Base-by-base conservation (phyloP, 805 yeast species). In the Kuraishia capsulata region DNA sequence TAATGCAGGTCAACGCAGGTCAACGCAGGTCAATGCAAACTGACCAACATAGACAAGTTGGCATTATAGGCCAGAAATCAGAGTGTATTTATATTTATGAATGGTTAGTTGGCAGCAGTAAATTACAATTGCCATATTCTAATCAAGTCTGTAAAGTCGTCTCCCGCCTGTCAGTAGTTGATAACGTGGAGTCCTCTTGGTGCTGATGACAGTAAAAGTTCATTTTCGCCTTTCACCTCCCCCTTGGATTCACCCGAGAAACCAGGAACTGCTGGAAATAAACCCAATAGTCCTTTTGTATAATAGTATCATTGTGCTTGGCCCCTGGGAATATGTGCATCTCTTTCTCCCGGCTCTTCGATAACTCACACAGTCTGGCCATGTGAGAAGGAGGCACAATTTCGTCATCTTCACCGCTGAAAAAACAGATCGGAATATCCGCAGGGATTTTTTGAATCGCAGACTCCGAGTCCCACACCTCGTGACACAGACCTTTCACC, bases 381-480 rank as follows among this genome's bases (percentile, higher is more conserved):
- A 89, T 84, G 52, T 90, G 97, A 1, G 48, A 45, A 0, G 96
- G 95, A 3, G 97, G 97, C 2, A 90, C 96, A 20, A 90, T 78
- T 58, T 90, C 98, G 62, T 90, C 98, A 26, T 67, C 64, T 11
- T 70, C 58, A 0, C 94, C 96, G 44, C 81, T 73, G 31, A 89
- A 53, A 47, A 89, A 75, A 30, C 89, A 62, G 24, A 81, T 65
- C 1, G 95, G 92, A 9, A 82, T 64, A 4, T 64, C 53, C 0
- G 67, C 49, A 4, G 78, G 73, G 11, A 83, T 63, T 17, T 52
- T 50, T 2, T 62, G 55, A 11, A 88, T 76, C 21, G 75, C 66
- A 1, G 53, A 49, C 48, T 87, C 92, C 24, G 89, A 79, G 39
- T 81, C 75, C 98, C 98, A 90, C 14, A 67, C 58, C 53, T 92